These are phyloP conservation scores for Vigna hirtella DNA, from an alignment of 306 rosid genomes.

Conservation along the genomic window DNA sequence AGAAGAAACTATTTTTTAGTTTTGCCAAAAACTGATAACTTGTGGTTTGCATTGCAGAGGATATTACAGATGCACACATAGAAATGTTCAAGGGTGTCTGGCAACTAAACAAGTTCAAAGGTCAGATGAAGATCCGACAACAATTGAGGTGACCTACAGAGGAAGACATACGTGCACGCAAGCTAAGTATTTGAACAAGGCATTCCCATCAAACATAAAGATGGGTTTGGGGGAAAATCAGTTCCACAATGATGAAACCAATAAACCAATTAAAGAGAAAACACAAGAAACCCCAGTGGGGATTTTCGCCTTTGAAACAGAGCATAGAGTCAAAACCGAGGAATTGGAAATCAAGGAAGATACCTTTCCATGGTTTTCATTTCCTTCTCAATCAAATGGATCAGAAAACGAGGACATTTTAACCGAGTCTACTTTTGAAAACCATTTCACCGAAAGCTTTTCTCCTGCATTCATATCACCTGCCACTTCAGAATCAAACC, in stretches of 20 bases:
- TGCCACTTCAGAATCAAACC: constrained; percentile 60
- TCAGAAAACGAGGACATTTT: constrained; percentile 51
- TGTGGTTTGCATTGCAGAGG: constrained; percentile 57
- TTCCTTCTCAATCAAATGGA: constrained; percentile 45
- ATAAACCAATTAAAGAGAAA: constrained; percentile 29
- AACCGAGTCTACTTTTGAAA: constrained; percentile 43
- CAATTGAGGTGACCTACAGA: constrained; percentile 55
- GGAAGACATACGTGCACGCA: constrained; percentile 71
- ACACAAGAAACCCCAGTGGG: constrained; percentile 30
- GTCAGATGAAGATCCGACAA: constrained; percentile 61
- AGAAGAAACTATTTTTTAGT: neutral
- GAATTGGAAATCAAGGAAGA: constrained; percentile 45
- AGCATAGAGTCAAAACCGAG: constrained; percentile 51
- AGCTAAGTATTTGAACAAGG: constrained; percentile 39
- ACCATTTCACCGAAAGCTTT: constrained; percentile 38
- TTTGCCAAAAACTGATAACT: neutral
- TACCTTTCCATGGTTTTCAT: constrained; percentile 54
- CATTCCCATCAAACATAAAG: constrained; percentile 36
- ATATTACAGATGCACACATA: constrained; percentile 80
- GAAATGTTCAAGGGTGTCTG: constrained; percentile 60
- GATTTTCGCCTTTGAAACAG: constrained; percentile 44
- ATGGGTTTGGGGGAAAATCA: constrained; percentile 37
- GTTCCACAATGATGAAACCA: constrained; percentile 22
- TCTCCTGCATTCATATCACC: constrained; percentile 52
- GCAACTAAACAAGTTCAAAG: constrained; percentile 87